These are phyloP conservation scores for Candida labiduridarum DNA, from an alignment of 1,139 yeast genomes.

Conservation along the genomic window DNA sequence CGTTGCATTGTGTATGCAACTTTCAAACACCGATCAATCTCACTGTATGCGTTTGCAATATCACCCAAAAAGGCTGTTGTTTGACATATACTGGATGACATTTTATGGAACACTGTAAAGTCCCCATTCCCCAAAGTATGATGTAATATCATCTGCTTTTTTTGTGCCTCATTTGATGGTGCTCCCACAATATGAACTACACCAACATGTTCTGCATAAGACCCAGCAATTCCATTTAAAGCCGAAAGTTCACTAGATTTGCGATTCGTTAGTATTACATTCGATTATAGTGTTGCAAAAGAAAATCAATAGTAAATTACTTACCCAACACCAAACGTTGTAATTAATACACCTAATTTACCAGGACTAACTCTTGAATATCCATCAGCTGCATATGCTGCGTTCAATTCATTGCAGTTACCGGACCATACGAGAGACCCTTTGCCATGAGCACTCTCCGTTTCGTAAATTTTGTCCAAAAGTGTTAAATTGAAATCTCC, in stretches of 20 bases:
- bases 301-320: constrained; percentile 11
- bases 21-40: constrained; percentile 74
- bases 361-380: constrained; percentile 36
- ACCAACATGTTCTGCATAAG: constrained; percentile 47
- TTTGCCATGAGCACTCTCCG: constrained; percentile 23
- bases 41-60: constrained; percentile 62
- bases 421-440: constrained; percentile 41
- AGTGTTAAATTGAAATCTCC: constrained; percentile 44
- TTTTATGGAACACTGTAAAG: constrained; percentile 47
- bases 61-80: constrained; percentile 68
- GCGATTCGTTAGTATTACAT: not conserved
- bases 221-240: constrained; percentile 44
- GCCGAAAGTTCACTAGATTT: constrained; percentile 33
- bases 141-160: constrained; percentile 42
- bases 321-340: constrained; percentile 44
- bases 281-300: constrained; percentile 22
- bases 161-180: constrained; percentile 41
- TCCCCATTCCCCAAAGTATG: constrained; percentile 52
- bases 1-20: constrained; percentile 73
- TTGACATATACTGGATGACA: constrained; percentile 66
- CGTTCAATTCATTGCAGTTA: constrained; percentile 45
- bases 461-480: constrained; percentile 42
- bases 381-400: constrained; percentile 49
- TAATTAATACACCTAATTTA: constrained; percentile 39
- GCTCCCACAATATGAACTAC: constrained; percentile 44